Percentiles rank a stretch among this genome's conserved stretches.
phyloP scores from a whole-genome alignment of 805 yeast genomes.

The Starmerella apicola region DNA sequence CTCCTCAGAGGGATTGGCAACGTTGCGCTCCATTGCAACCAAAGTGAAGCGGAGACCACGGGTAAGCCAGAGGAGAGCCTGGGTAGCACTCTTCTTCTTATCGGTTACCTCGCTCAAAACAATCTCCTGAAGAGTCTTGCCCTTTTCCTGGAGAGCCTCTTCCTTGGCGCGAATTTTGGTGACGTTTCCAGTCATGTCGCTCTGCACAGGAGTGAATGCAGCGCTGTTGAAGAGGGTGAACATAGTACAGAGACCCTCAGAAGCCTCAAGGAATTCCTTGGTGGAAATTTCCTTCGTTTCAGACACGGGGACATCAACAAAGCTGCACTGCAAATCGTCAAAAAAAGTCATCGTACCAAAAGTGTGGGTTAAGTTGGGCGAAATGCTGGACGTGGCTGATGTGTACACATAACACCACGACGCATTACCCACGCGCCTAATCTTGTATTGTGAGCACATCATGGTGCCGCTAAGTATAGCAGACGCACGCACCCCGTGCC shows the following conservation, averaged over 20 bases:
- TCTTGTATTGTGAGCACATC: too few species aligned
- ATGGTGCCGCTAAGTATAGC: too few species aligned
- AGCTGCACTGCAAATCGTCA: slow-evolving; percentile 62
- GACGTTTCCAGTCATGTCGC: slow-evolving; percentile 80
- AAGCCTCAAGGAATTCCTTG: slow-evolving; percentile 64
- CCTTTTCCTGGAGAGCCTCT: slow-evolving; percentile 30
- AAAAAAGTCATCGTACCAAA: slow-evolving; percentile 56
- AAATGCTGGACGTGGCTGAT: too few species aligned
- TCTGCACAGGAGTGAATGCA: slow-evolving; percentile 75
- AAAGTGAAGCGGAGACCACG: slow-evolving; percentile 83
- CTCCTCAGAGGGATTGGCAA: slow-evolving; percentile 50
- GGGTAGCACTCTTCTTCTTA: slow-evolving; percentile 68
- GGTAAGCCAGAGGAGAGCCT: slow-evolving; percentile 77
- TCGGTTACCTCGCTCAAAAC: slow-evolving; percentile 59
- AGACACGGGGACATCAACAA: slow-evolving; percentile 57
- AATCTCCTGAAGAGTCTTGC: slow-evolving; percentile 64
- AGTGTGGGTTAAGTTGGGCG: too few species aligned
- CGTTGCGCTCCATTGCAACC: slow-evolving; percentile 70
- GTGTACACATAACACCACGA: too few species aligned
- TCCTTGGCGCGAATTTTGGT: slow-evolving; percentile 57
- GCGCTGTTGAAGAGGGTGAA: slow-evolving; percentile 74
- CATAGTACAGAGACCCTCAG: slow-evolving; percentile 69
- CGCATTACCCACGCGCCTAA: too few species aligned
- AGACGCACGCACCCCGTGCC: too few species aligned
- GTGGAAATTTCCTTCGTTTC: slow-evolving; percentile 56